Conservation (phyloP, 2,329 filamentous ascomycete genomes). For the Pleoardoris graminearum region DNA sequence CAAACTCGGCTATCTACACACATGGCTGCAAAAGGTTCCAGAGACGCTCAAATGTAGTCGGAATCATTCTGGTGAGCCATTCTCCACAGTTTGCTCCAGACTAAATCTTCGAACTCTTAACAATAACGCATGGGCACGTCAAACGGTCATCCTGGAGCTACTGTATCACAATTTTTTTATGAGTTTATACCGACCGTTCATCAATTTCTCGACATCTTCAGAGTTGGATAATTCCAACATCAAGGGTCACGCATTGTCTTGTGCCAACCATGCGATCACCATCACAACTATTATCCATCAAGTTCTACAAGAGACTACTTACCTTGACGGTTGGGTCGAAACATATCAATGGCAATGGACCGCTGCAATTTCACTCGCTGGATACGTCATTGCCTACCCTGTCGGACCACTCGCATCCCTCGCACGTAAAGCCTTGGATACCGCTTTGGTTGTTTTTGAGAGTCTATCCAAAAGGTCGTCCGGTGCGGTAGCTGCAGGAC, state of each 20-base stretch:
- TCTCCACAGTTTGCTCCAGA: too few species aligned
- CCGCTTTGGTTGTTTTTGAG: background rate
- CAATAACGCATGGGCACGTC: background rate
- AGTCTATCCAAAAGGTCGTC: too few species aligned
- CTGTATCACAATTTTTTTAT: conserved; percentile 29
- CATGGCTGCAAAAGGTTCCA: conserved; percentile 46
- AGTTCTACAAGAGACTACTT: conserved; percentile 12
- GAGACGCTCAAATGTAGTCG: conserved; percentile 28
- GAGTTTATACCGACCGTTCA: conserved; percentile 31
- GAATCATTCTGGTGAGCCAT: conserved; percentile 8
- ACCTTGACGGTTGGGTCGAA: conserved; percentile 43
- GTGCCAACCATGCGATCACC: conserved; percentile 25
- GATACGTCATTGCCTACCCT: conserved; percentile 49
- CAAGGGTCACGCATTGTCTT: conserved; percentile 17
- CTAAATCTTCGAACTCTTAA: too few species aligned
- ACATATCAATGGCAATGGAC: conserved; percentile 53
- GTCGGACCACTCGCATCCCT: conserved; percentile 23
- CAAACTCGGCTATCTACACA: conserved; percentile 29
- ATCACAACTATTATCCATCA: conserved; percentile 27
- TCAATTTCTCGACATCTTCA: conserved; percentile 17
- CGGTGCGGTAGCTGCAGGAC: too few species aligned
- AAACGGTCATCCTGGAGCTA: conserved; percentile 27
- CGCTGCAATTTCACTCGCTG: conserved; percentile 47
- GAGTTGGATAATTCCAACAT: conserved; percentile 3
- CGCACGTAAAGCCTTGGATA: conserved; percentile 1